A percentile compares a stretch with the other conserved stretches of the same genome.
Evolutionary conservation across 2,329 filamentous ascomycete species (phyloP).

Genomic region (Neonectria punicea): DNA sequence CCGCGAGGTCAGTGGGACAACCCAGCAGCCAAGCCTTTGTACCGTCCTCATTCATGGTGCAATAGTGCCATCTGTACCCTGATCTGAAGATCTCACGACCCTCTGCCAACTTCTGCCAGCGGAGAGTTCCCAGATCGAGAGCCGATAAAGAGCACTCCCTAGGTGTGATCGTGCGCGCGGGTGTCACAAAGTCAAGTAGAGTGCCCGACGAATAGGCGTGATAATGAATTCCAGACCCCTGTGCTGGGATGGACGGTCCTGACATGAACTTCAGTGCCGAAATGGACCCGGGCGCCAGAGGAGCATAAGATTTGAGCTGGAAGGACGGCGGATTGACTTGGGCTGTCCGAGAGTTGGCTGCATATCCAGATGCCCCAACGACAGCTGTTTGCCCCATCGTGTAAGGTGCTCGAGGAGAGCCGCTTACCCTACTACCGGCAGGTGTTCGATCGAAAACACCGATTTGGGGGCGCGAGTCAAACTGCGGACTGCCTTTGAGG

Average conservation of each 20-base stretch:
- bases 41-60: conserved; percentile 92
- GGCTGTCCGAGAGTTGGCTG: conserved; percentile 73
- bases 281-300: conserved; percentile 87
- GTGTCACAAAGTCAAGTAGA: conserved; percentile 93
- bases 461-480: conserved; percentile 74
- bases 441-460: conserved; percentile 62
- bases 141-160: conserved; percentile 92
- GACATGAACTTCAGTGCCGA: conserved; percentile 87
- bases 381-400: conserved; percentile 60
- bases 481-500: conserved; percentile 87
- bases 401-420: conserved; percentile 64
- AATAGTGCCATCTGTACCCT: conserved; percentile 98
- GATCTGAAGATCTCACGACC: conserved; percentile 92
- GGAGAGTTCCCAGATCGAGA: conserved; percentile 84
- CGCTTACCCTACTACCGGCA: conserved; percentile 52
- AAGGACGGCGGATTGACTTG: conserved; percentile 75
- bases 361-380: conserved; percentile 71
- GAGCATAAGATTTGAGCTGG: conserved; percentile 77
- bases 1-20: conserved; percentile 78
- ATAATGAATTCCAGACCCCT: conserved; percentile 93
- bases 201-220: conserved; percentile 94
- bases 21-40: conserved; percentile 98
- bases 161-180: conserved; percentile 85
- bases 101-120: conserved; percentile 95
- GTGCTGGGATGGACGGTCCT: conserved; percentile 85